Evolutionary conservation across 352 stramenopile genomes (phyloP).

Genomic region (Globisporangium emineosum): DNA sequence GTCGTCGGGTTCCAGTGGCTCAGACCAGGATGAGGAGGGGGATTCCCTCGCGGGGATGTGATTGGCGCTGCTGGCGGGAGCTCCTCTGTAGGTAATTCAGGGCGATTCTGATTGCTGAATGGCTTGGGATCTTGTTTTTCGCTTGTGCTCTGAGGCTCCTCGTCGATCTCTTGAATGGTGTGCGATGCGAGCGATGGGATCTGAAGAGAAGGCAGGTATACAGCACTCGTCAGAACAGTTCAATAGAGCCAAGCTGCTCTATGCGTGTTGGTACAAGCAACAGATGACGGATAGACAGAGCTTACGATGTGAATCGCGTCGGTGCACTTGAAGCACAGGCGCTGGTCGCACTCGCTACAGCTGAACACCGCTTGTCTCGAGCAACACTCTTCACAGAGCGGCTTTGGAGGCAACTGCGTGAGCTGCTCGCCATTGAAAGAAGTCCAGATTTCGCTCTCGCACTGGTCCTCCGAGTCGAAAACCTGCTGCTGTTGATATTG

Average conservation of each 20-base stretch:
- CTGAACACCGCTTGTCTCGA: constrained; percentile 20
- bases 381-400: constrained; percentile 57
- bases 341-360: constrained; percentile 46
- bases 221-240: not conserved
- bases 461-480: not conserved
- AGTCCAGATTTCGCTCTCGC: not conserved
- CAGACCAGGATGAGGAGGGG: not conserved
- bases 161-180: constrained; percentile 14
- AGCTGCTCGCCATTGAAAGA: not conserved
- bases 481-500: not conserved
- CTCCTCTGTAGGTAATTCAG: not conserved
- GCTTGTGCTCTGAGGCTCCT: not conserved
- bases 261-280: too few relatives aligned
- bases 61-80: constrained; percentile 13
- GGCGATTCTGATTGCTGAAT: not conserved
- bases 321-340: constrained; percentile 57
- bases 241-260: not conserved
- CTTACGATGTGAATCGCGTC: constrained; percentile 79
- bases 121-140: not conserved
- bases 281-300: too few relatives aligned
- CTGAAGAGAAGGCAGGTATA: constrained; percentile 21
- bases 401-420: not conserved
- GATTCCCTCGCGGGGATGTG: constrained; percentile 5
- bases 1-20: constrained; percentile 14
- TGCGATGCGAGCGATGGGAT: constrained; percentile 44